Base-by-base conservation (phyloP, 371 early-diverging fungal species). In the Apophysomyces sp. region DNA sequence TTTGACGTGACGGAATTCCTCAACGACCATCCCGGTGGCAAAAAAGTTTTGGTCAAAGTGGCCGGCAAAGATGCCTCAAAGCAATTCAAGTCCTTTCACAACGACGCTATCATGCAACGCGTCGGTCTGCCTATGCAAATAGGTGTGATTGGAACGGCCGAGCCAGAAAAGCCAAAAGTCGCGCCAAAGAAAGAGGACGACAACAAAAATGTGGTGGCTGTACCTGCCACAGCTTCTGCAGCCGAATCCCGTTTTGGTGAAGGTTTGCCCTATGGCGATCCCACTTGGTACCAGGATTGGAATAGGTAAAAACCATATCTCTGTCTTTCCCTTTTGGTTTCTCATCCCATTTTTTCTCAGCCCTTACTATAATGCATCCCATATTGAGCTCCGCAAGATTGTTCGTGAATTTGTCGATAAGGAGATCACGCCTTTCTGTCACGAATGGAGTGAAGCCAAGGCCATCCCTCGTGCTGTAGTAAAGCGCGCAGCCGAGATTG, bases 1-100 rank as follows among this genome's bases (percentile, higher is more conserved):
- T 98, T 94, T 74, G 91, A 98, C 66, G 86, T 93, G 41, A 92
- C 97, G 9, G 76, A 80, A 24, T 98, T 96, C 66, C 54, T 97
- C 53, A 80, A 85, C 57, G 92, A 88, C 58, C 97, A 97, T 68
- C 98, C 98, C 3, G 98, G 97, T 52, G 97, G 69, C 21, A 81
- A 84, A 62, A 85, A 92, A 72, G 86, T 93, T 53, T 72, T 93
- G 13, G 63, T 90, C 53, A 91, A 90, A 73, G 88, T 90, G 34
- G 94, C 91, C 21, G 97, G 97, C 26, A 86, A 77, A 34, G 95
- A 97, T 67, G 94, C 95, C 37, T 81, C 92, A 52, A 92, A 94
- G 75, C 90, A 93, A 72, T 96, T 96, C 74, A 86, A 92, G 55
- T 84, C 87, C 52, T 92, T 95, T 72, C 95, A 96, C 76, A 88